These are phyloP conservation scores for Taiozyma onychis DNA, from an alignment of 1,139 yeast genomes.

Conservation along the genomic window DNA sequence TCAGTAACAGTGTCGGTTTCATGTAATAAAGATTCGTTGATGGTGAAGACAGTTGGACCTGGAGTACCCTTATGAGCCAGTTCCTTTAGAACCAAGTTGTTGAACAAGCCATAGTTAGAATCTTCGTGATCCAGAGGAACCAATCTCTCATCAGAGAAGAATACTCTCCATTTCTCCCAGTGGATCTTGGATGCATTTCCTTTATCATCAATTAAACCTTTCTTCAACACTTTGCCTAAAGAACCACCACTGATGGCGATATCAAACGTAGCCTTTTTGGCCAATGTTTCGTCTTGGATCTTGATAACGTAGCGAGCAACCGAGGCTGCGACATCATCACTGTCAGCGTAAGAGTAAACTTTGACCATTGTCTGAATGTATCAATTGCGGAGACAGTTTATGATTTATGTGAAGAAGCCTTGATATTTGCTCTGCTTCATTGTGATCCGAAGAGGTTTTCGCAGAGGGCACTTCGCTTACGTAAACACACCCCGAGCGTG, in stretches of 20 bases:
- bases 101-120: constrained; percentile 87
- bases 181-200: constrained; percentile 46
- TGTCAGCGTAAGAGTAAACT: constrained; percentile 48
- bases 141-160: constrained; percentile 93
- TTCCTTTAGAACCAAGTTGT: constrained; percentile 67
- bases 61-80: constrained; percentile 24
- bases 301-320: constrained; percentile 49
- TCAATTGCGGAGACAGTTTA: background rate
- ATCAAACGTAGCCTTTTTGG: constrained; percentile 40
- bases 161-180: constrained; percentile 93
- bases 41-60: constrained; percentile 73
- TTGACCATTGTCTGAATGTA: constrained; percentile 27
- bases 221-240: constrained; percentile 66
- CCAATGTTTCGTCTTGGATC: constrained; percentile 49
- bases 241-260: constrained; percentile 92
- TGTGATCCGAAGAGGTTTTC: background rate
- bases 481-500: background rate
- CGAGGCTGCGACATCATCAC: constrained; percentile 52
- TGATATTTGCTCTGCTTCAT: background rate
- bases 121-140: constrained; percentile 84
- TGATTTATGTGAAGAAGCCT: no score
- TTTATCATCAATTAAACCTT: constrained; percentile 58
- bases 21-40: constrained; percentile 67
- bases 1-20: constrained; percentile 45
- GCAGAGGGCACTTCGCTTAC: background rate